phyloP scores from a whole-genome alignment of 306 rosid genomes.

The Arachis hypogaea region DNA sequence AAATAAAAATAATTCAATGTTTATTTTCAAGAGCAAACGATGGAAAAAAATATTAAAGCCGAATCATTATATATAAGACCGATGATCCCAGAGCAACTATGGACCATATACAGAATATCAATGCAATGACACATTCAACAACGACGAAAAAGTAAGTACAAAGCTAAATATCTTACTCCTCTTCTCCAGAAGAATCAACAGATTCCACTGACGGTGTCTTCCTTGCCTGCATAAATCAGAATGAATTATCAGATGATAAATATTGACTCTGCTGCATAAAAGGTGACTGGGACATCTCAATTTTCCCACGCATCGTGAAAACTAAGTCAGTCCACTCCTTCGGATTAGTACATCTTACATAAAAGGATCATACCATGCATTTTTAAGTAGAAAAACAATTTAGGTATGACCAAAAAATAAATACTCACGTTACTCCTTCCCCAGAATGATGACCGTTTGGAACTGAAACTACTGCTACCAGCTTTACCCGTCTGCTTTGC shows the following conservation, averaged over 20 bases:
- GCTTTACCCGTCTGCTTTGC: constrained; percentile 72
- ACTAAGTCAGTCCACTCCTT: constrained; percentile 10
- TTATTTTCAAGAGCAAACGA: constrained; percentile 7
- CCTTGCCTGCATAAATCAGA: constrained; percentile 69
- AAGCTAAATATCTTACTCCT: constrained; percentile 73
- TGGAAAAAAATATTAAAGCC: neutral
- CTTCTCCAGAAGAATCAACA: constrained; percentile 97
- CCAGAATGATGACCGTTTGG: constrained; percentile 89
- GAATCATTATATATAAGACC: neutral
- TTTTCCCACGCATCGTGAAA: constrained; percentile 5
- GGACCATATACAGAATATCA: constrained; percentile 26
- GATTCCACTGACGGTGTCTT: constrained; percentile 94
- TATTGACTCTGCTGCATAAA: constrained; percentile 10
- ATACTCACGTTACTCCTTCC: constrained; percentile 94
- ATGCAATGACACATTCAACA: neutral
- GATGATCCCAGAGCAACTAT: neutral
- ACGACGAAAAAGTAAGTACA: constrained; percentile 22
- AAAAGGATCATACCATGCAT: neutral
- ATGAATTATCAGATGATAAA: constrained; percentile 39
- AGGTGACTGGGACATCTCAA: constrained; percentile 15
- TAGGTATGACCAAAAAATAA: constrained; percentile 12
- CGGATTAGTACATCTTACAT: constrained; percentile 8
- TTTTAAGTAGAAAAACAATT: constrained; percentile 4
- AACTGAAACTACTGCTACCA: constrained; percentile 54
- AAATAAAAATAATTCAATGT: constrained; percentile 9